These are phyloP conservation scores for Brasenia schreberi DNA, from an alignment of 164 flowering plant genomes.

Conservation along the genomic window DNA sequence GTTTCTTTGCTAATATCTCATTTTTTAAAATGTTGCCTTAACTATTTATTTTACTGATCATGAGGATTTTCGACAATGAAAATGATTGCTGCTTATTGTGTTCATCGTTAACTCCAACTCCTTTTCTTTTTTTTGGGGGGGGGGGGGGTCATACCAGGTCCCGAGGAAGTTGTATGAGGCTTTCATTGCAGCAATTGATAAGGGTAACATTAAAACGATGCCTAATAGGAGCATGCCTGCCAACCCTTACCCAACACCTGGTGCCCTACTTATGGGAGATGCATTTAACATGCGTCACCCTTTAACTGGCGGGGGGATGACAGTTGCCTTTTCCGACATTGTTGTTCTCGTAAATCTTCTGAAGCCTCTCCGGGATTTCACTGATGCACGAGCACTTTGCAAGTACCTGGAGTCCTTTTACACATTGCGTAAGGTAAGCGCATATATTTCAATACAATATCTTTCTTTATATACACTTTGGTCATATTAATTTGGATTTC, in stretches of 20 bases:
- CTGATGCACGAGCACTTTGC: conserved; percentile 67
- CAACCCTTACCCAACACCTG: conserved; percentile 77
- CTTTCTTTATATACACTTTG: no score
- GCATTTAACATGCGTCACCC: conserved; percentile 95
- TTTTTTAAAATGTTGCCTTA: no score
- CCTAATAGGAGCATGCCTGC: conserved; percentile 99
- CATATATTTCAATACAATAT: not conserved
- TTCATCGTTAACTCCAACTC: no score
- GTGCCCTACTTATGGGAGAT: conserved; percentile 87
- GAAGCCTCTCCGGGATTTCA: conserved; percentile 48
- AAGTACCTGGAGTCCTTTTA: conserved; percentile 70
- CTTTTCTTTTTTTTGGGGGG: not conserved
- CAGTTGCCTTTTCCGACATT: conserved; percentile 83
- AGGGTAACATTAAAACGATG: conserved; percentile 79
- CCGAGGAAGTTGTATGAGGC: conserved; percentile 53
- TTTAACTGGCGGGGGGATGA: conserved; percentile 94
- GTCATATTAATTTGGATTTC: no score
- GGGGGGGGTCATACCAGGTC: conserved; percentile 22
- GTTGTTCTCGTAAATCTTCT: conserved; percentile 76
- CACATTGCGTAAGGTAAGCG: conserved; percentile 60
- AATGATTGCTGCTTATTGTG: no score
- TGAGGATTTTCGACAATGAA: no score
- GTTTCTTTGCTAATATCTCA: not conserved
- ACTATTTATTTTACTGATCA: no score
- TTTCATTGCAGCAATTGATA: conserved; percentile 63